A percentile compares a stretch with the other conserved stretches of the same genome.
These are phyloP conservation scores for Leccinum uliginosum DNA, from an alignment of 768 basidiomycete species.

Conservation along the genomic window DNA sequence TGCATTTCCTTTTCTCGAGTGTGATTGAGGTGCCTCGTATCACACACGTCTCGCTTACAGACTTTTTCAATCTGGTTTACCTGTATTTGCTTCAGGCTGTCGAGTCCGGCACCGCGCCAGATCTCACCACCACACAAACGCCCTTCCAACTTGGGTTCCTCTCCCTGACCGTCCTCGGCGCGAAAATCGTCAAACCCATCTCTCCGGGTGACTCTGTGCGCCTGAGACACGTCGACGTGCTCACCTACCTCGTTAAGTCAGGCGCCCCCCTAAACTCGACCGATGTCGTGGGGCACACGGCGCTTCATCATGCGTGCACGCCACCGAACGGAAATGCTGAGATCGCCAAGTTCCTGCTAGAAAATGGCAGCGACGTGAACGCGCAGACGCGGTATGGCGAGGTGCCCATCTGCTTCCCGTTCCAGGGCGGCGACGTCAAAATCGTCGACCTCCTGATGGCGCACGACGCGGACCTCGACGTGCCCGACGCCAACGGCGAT, in stretches of 20 bases:
- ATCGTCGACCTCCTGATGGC: conserved; percentile 47
- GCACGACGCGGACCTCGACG: conserved; percentile 42
- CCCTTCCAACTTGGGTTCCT: conserved; percentile 42
- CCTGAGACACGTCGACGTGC: conserved; percentile 31
- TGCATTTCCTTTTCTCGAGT: background rate
- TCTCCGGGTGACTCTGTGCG: conserved; percentile 5
- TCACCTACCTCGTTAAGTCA: conserved; percentile 38
- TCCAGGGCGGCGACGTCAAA: conserved; percentile 30
- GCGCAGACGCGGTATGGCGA: conserved; percentile 46
- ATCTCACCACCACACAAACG: conserved; percentile 39
- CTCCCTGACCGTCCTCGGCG: conserved; percentile 37
- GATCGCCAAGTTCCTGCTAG: conserved; percentile 38
- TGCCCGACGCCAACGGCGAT: conserved; percentile 36
- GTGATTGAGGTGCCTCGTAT: background rate
- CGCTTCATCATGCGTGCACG: conserved; percentile 44
- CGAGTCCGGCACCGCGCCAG: conserved; percentile 31
- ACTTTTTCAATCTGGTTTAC: background rate
- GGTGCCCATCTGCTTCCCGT: conserved; percentile 35
- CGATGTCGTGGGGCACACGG: conserved; percentile 48
- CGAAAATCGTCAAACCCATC: conserved; percentile 30
- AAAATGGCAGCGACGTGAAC: conserved; percentile 46
- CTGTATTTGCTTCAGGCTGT: conserved; percentile 14
- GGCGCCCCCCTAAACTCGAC: conserved; percentile 38
- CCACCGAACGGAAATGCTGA: conserved; percentile 22
- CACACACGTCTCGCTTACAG: background rate